Evolutionary conservation across 2,329 filamentous ascomycete species (phyloP), one percentile per base, ranked within the genome.

Genomic region (Trichoderma atrobrunneum): DNA sequence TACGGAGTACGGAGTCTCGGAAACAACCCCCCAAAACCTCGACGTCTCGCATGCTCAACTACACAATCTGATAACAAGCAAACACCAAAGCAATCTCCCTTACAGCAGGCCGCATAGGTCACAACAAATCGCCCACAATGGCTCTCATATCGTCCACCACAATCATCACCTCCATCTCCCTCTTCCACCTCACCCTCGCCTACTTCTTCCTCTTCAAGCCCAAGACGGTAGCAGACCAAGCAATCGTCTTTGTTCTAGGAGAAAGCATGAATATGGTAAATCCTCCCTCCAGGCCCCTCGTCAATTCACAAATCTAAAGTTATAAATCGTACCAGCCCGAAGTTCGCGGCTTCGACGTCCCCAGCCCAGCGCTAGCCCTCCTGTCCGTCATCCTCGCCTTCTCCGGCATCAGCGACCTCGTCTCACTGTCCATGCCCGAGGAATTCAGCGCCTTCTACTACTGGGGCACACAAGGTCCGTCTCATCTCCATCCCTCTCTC

Each of bases 191-290:
- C 75, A 93, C 93, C 7, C 85, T 96, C 63, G 94, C 91, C 77
- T 94, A 91, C 82, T 93, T 96, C 84, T 92, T 98, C 83, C 86
- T 97, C 77, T 91, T 89, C 56, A 90, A 87, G 72, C 95, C 95
- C 7, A 83, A 84, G 73, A 86, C 88, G 57, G 86, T 98, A 77
- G 90, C 92, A 63, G 91, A 95, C 78, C 93, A 97, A 78, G 90
- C 91, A 67, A 81, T 97, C 26, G 93, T 97, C 62, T 93, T 90
- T 76, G 87, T 97, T 34, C 84, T 97, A 30, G 94, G 94, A 70
- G 92, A 97, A 81, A 90, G 93, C 68, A 93, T 97, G 90, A 89
- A 91, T 76, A 88, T 97, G 80, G 93, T 95, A 86, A 72, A 86
- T 78, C 18, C 16, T 24, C 8, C 12, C 3, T 24, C 14, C 24